Conservation (phyloP, 2,329 filamentous ascomycete genomes). For the Beauveria caledonica region DNA sequence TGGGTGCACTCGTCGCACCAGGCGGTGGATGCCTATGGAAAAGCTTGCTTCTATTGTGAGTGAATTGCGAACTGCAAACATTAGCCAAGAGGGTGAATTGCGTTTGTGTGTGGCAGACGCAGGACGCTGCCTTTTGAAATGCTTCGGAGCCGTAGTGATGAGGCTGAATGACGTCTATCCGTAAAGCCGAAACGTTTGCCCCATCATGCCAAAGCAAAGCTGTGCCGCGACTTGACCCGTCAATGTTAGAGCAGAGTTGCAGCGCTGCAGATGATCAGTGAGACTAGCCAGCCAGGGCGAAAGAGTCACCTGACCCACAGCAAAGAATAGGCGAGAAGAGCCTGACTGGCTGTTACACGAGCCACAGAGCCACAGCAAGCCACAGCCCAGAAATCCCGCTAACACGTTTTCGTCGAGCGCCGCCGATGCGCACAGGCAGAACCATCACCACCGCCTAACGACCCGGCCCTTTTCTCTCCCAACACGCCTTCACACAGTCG, state of each 20-base stretch:
- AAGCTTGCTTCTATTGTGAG: not conserved
- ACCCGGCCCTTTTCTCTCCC: not conserved
- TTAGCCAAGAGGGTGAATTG: too few species aligned
- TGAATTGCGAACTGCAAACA: too few species aligned
- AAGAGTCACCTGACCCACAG: not conserved
- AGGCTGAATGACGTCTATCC: too few species aligned
- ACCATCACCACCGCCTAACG: constrained; percentile 11
- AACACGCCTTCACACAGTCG: not conserved
- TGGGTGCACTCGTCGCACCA: constrained; percentile 14
- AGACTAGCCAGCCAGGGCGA: not conserved
- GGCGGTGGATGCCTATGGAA: constrained; percentile 11
- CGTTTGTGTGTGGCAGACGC: too few species aligned
- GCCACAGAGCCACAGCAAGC: not conserved
- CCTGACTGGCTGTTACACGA: not conserved
- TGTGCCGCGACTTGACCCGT: not conserved
- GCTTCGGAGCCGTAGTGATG: too few species aligned
- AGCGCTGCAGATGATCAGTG: not conserved
- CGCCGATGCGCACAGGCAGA: not conserved
- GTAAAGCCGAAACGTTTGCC: too few species aligned
- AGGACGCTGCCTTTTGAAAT: too few species aligned
- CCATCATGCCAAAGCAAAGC: too few species aligned
- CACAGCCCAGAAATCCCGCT: not conserved
- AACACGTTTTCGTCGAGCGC: not conserved
- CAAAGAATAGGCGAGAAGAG: not conserved
- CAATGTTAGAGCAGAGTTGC: not conserved